Evolutionary conservation across 208 protist genomes (phyloP), one percentile per base, ranked within the genome.

Genomic region (Trypanosoma grayi): DNA sequence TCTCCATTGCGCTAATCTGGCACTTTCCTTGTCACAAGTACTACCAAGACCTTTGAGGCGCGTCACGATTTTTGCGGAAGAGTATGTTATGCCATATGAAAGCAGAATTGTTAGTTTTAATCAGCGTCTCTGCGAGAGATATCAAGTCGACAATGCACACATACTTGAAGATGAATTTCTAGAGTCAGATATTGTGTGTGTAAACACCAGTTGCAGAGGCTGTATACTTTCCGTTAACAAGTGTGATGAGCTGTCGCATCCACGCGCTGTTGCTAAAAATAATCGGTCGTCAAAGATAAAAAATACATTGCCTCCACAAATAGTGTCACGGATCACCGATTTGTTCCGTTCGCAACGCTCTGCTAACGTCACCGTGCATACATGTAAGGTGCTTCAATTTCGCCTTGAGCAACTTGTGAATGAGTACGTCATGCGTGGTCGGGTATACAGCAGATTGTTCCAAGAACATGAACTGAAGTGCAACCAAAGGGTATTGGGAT

Each of bases 381-480:
- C 52, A 8, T 72, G 81, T 2, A 74, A 80, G 72, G 66, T 81
- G 9, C 46, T 93, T 44, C 72, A 76, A 28, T 61, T 73, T 22
- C 76, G 80, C 41, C 30, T 88, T 7, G 71, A 80, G 60, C 73
- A 85, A 36, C 44, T 90, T 24, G 77, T 93, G 4, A 60, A 58
- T 31, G 77, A 93, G 52, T 89, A 88, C 25, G 75, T 85, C 4
- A 58, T 90, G 31, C 79, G 76, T n/a, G 87, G 83, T 20, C 60
- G 69, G 27, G 66, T 90, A 22, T 90, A 93, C 56, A 39, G 22
- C 10, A 45, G 41, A 45, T 60, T 90, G 6, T 90, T 79, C 59
- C 56, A 43, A 34, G 36, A 75, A 33, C 77, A 90, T 60, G 72
- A 88, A 60, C 56, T 83, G 4, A 44, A 70, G 14, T 45, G 61